Evolutionary conservation across 106 monocot genomes (phyloP).

Genomic region (Apostasia ramifera): DNA sequence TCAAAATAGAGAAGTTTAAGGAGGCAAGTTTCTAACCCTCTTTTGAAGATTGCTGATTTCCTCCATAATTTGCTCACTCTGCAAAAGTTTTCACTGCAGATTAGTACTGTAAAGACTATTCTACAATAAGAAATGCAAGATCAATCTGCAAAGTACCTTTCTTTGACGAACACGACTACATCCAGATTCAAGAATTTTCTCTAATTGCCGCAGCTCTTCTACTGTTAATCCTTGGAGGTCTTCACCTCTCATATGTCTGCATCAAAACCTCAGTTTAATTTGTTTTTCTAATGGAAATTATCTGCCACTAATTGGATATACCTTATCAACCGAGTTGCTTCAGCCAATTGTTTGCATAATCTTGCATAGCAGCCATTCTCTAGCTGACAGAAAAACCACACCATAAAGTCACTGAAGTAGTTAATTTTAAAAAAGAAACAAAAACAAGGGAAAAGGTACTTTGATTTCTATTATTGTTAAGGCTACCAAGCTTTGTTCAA

Average conservation of each 20-base stretch:
- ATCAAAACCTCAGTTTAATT: not conserved
- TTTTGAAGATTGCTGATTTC: slow-evolving; percentile 42
- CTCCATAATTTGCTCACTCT: slow-evolving; percentile 41
- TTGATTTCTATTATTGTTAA: no score
- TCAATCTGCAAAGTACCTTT: slow-evolving; percentile 28
- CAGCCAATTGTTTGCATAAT: slow-evolving; percentile 39
- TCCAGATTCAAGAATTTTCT: slow-evolving; percentile 54
- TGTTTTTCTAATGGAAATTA: not conserved
- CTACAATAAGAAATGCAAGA: not conserved
- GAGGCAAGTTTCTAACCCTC: slow-evolving; percentile 24
- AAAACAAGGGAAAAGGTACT: no score
- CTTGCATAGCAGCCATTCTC: slow-evolving; percentile 32
- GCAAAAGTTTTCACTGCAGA: not conserved
- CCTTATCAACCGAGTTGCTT: slow-evolving; percentile 45
- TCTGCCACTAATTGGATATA: not conserved
- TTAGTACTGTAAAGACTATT: not conserved
- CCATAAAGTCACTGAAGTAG: no score
- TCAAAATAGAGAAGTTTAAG: not conserved
- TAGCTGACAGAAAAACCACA: slow-evolving; percentile 10
- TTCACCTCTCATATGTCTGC: slow-evolving; percentile 68
- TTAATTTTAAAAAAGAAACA: no score
- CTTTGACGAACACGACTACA: slow-evolving; percentile 30
- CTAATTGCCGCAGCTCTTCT: slow-evolving; percentile 51
- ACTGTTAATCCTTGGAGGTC: slow-evolving; percentile 51
- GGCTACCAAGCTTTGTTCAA: no score